Conservation (phyloP, 106 monocot species). For the Acorus calamus region DNA sequence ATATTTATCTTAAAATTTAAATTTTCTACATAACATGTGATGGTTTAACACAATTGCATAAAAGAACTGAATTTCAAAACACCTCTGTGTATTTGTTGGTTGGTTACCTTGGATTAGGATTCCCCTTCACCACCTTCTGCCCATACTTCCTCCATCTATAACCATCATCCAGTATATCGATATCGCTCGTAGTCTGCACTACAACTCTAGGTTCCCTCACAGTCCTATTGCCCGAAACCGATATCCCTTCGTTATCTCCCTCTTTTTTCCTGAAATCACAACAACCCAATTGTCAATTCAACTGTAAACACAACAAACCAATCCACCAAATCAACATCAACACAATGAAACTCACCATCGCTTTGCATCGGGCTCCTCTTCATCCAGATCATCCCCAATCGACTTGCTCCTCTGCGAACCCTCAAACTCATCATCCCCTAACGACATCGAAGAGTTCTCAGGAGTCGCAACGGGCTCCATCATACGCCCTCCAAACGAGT, state of each 20-base stretch:
- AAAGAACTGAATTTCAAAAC: no score
- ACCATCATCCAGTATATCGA: conserved; percentile 60
- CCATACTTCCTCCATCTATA: conserved; percentile 69
- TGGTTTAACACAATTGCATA: no score
- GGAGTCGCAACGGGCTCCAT: conserved; percentile 29
- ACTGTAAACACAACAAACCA: neutral
- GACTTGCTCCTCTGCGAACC: conserved; percentile 12
- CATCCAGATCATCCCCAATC: conserved; percentile 21
- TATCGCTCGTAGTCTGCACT: conserved; percentile 53
- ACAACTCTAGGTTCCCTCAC: conserved; percentile 49
- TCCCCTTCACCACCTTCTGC: conserved; percentile 67
- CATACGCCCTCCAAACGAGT: conserved; percentile 4
- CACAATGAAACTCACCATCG: conserved; percentile 26
- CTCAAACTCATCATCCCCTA: conserved; percentile 42
- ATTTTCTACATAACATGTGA: no score
- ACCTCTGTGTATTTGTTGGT: no score
- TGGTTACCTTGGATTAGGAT: conserved; percentile 57
- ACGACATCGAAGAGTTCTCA: conserved; percentile 53
- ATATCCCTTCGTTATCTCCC: conserved; percentile 27
- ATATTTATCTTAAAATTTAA: no score
- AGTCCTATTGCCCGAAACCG: conserved; percentile 25
- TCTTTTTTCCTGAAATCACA: conserved; percentile 38
- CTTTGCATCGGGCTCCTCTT: conserved; percentile 43
- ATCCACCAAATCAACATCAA: neutral
- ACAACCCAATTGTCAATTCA: neutral